phyloP scores from a whole-genome alignment of 2,329 filamentous ascomycete species.

The Cytospora chrysosperma region DNA sequence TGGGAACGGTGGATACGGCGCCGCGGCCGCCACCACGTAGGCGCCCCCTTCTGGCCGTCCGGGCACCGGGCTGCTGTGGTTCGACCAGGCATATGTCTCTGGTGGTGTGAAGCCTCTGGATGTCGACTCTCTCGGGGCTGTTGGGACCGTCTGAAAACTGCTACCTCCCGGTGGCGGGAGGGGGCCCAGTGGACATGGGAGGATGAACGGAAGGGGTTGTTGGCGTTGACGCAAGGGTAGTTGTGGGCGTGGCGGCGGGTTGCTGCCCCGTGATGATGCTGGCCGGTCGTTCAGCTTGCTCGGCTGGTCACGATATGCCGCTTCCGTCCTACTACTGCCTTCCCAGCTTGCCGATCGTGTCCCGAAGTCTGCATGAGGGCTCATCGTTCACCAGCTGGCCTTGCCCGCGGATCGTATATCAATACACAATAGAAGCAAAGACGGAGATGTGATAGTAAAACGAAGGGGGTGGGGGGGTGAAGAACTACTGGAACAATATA shows the following conservation, averaged over 20 bases:
- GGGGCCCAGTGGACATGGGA: constrained; percentile 3
- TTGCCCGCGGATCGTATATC: not conserved
- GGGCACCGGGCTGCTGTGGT: too few species aligned
- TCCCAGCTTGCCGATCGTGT: not conserved
- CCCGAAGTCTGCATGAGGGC: not conserved
- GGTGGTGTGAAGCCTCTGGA: not conserved
- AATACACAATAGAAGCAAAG: not conserved
- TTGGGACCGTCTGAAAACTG: not conserved
- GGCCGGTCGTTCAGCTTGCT: not conserved
- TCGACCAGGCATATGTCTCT: not conserved
- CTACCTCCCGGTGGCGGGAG: not conserved
- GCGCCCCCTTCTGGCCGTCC: not conserved
- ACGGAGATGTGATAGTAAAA: not conserved
- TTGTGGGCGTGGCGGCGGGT: not conserved
- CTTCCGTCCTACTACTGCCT: too few species aligned
- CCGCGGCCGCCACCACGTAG: not conserved
- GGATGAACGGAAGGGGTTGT: constrained; percentile 11
- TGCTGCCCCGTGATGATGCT: not conserved
- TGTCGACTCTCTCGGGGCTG: not conserved
- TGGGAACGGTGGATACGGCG: not conserved
- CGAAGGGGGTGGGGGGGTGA: too few species aligned
- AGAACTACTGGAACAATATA: not conserved
- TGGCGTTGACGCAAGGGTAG: not conserved
- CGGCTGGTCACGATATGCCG: not conserved
- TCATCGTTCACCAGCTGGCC: not conserved